phyloP scores from a whole-genome alignment of 78 protist species.

The Dictyostelium firmibasis region DNA sequence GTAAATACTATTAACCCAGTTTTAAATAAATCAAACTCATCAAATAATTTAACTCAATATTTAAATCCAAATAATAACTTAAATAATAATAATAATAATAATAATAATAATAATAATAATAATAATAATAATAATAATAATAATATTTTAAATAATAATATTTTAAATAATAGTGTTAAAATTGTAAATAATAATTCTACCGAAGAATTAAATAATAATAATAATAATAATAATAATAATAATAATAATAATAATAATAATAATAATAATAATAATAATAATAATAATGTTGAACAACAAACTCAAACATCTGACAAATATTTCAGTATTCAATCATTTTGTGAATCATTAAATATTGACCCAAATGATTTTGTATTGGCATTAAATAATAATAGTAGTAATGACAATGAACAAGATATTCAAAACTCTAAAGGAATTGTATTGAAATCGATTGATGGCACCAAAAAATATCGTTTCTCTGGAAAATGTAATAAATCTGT shows the following conservation, averaged over 20 bases:
- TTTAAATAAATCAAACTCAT: background rate
- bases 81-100: background rate
- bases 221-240: background rate
- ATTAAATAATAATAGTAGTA: background rate
- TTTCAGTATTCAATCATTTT: slow-evolving; percentile 16
- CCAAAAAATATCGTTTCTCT: slow-evolving; percentile 28
- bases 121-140: background rate
- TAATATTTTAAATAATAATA: background rate
- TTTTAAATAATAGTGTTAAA: background rate
- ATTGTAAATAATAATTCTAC: background rate
- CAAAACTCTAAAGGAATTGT: slow-evolving; percentile 14
- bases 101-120: background rate
- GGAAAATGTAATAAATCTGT: slow-evolving; percentile 26
- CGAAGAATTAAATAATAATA: background rate
- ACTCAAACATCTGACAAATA: background rate
- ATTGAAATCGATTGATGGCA: background rate
- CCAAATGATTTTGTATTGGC: background rate
- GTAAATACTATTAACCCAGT: slow-evolving; percentile 39
- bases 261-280: background rate
- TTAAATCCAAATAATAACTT: background rate
- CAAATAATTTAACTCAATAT: background rate
- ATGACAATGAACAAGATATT: background rate
- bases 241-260: too few species aligned
- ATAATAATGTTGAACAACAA: background rate
- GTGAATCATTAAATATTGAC: slow-evolving; percentile 20